Conservation (phyloP, 768 basidiomycete genomes). For the Cytidiella melzeri region DNA sequence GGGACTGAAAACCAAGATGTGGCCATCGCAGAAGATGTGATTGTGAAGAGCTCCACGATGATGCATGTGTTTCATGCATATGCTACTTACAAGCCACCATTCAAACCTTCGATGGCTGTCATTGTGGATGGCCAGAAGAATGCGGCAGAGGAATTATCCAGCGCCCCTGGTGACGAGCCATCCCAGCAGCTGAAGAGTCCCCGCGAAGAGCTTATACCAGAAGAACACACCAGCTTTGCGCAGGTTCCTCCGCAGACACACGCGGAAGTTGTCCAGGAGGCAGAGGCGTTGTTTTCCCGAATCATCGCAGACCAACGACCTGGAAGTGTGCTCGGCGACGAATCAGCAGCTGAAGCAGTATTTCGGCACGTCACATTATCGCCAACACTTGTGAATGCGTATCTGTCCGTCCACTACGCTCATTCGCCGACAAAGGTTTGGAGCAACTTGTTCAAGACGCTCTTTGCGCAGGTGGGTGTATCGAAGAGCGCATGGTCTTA, state of each 20-base stretch:
- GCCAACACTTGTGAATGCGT: slow-evolving; percentile 68
- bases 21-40: slow-evolving; percentile 25
- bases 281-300: slow-evolving; percentile 53
- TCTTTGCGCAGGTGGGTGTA: slow-evolving; percentile 41
- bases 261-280: slow-evolving; percentile 69
- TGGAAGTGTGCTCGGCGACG: neutral
- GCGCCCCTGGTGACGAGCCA: neutral
- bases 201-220: neutral
- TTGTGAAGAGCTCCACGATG: slow-evolving; percentile 64
- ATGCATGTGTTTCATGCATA: slow-evolving; percentile 85
- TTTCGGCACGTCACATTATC: slow-evolving; percentile 57
- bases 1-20: slow-evolving; percentile 3
- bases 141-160: neutral
- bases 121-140: slow-evolving; percentile 16
- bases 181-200: slow-evolving; percentile 4
- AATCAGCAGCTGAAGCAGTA: neutral
- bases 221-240: slow-evolving; percentile 20
- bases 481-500: slow-evolving; percentile 48
- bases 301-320: slow-evolving; percentile 40
- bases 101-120: slow-evolving; percentile 45
- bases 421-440: slow-evolving; percentile 47
- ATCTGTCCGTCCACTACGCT: slow-evolving; percentile 68
- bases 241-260: slow-evolving; percentile 68
- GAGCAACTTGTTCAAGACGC: slow-evolving; percentile 39
- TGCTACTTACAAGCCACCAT: slow-evolving; percentile 70